These are phyloP conservation scores for Cucurbita argyrosperma DNA, from an alignment of 306 rosid genomes.

Conservation along the genomic window DNA sequence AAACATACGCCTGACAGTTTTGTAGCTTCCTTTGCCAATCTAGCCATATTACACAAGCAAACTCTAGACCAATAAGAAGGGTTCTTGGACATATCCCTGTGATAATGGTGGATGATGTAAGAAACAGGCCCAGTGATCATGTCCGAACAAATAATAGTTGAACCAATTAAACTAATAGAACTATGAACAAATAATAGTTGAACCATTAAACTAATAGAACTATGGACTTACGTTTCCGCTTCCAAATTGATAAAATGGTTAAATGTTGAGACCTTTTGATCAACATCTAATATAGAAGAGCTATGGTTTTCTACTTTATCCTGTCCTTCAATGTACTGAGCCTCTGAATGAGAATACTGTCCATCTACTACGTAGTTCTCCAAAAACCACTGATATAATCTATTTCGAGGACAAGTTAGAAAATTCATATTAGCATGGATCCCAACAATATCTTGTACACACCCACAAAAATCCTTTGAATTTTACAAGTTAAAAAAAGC, in stretches of 20 bases:
- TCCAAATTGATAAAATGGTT: conserved; percentile 25
- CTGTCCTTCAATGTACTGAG: conserved; percentile 32
- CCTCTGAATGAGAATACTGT: conserved; percentile 20
- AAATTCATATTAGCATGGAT: background rate
- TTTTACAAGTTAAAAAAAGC: background rate
- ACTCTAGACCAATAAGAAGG: conserved; percentile 84
- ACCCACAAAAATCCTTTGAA: background rate
- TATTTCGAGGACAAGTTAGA: conserved; percentile 16
- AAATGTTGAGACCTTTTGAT: conserved; percentile 29
- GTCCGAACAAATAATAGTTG: conserved; percentile 8
- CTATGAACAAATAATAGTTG: conserved; percentile 6
- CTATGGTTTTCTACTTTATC: conserved; percentile 19
- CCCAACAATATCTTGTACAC: background rate
- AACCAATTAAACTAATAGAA: background rate
- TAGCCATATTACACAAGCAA: conserved; percentile 70
- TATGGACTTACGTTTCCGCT: conserved; percentile 32
- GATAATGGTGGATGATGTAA: conserved; percentile 14
- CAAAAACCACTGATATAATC: conserved; percentile 74
- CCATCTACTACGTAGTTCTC: conserved; percentile 56
- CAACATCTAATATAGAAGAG: conserved; percentile 23
- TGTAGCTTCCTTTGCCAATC: conserved; percentile 69
- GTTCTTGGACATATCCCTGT: conserved; percentile 49
- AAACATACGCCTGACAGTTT: conserved; percentile 65
- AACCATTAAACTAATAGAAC: conserved; percentile 3
- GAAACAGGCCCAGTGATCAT: conserved; percentile 1